Percentiles rank a stretch among this genome's conserved stretches.
phyloP scores from a whole-genome alignment of 352 stramenopile genomes.

The Discostella stelligera region DNA sequence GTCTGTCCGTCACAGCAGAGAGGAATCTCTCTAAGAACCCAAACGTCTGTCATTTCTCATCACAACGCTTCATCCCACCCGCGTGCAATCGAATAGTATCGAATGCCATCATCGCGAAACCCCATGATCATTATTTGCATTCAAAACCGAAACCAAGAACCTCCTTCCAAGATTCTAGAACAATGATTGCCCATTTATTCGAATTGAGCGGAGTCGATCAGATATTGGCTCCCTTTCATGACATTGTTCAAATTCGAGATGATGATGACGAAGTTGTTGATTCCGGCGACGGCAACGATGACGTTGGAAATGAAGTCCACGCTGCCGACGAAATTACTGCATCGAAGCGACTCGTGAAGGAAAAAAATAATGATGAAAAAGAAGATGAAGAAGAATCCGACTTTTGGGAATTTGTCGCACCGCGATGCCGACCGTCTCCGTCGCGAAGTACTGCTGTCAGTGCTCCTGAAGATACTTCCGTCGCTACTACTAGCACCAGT shows the following conservation, averaged over 20 bases:
- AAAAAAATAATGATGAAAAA: no score
- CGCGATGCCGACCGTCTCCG: neutral
- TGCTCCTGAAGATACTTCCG: neutral
- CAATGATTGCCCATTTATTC: conserved; percentile 2
- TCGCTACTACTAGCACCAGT: neutral
- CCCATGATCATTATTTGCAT: no score
- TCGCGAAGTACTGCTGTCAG: neutral
- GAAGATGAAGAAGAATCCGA: neutral
- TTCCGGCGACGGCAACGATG: neutral
- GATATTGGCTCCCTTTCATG: neutral
- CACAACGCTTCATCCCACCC: no score
- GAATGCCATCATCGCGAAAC: no score
- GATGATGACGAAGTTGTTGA: conserved; percentile 1
- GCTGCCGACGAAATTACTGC: neutral
- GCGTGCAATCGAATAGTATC: no score
- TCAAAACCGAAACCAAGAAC: no score
- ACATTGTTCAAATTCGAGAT: neutral
- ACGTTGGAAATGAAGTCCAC: neutral
- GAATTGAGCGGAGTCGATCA: conserved; percentile 8
- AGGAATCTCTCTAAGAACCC: no score
- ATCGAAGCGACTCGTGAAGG: neutral
- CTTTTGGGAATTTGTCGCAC: conserved; percentile 14
- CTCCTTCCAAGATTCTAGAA: no score
- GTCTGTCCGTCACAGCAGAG: no score
- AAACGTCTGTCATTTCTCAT: no score